Percentiles rank a stretch among this genome's conserved stretches.
Evolutionary conservation across 805 yeast species (phyloP).

Genomic region (Lipomyces sp.): DNA sequence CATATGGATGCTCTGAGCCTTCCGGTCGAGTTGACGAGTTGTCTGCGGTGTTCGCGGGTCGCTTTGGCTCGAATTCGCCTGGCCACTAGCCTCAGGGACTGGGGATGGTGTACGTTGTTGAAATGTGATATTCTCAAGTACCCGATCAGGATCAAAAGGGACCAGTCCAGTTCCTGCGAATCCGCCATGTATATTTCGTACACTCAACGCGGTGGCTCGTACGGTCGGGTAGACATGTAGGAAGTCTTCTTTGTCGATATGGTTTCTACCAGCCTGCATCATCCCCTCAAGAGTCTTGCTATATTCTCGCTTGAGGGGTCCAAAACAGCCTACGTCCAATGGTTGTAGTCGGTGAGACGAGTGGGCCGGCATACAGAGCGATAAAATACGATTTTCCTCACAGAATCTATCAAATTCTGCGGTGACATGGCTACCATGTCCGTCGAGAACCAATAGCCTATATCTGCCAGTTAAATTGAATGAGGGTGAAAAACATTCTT

Average conservation of each 20-base stretch:
- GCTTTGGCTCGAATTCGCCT: too few relatives aligned
- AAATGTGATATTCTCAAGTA: too few relatives aligned
- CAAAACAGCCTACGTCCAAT: not conserved
- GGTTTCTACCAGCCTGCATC: too few relatives aligned
- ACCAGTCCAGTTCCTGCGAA: constrained; percentile 2
- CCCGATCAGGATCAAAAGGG: not conserved
- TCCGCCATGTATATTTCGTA: not conserved
- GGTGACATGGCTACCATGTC: constrained; percentile 20
- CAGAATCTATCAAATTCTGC: constrained; percentile 2
- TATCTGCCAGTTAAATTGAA: constrained; percentile 16
- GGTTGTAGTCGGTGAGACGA: constrained; percentile 3
- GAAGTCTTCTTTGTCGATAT: too few relatives aligned
- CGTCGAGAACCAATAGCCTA: constrained; percentile 19
- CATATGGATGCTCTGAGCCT: too few relatives aligned
- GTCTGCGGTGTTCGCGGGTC: too few relatives aligned
- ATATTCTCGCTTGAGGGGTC: too few relatives aligned
- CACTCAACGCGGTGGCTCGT: not conserved
- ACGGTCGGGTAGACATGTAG: not conserved
- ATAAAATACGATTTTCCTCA: constrained; percentile 1
- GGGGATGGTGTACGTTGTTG: too few relatives aligned
- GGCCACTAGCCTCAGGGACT: too few relatives aligned
- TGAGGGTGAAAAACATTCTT: constrained; percentile 8
- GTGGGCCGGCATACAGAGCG: constrained; percentile 8
- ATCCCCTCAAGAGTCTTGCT: too few relatives aligned
- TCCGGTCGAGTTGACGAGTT: too few relatives aligned